A percentile compares a stretch with the other conserved stretches of the same genome.
phyloP scores from a whole-genome alignment of 2,329 filamentous ascomycete species.

The Paramyrothecium roridum region DNA sequence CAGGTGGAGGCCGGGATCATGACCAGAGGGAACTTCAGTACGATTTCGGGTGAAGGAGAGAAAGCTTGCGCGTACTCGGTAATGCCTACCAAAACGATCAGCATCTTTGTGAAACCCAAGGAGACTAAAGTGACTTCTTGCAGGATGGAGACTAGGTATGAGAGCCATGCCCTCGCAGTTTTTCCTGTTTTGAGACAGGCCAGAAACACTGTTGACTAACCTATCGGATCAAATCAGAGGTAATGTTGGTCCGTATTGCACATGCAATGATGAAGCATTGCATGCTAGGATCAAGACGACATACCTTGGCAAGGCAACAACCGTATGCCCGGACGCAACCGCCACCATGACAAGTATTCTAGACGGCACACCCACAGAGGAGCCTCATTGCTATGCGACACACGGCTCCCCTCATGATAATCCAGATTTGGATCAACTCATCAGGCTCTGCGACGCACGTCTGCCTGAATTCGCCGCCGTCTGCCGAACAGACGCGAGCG shows the following conservation, averaged over 20 bases:
- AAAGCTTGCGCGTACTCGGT: background rate
- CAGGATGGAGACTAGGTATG: background rate
- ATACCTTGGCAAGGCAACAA: constrained; percentile 4
- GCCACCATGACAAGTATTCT: background rate
- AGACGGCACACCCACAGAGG: background rate
- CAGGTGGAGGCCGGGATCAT: background rate
- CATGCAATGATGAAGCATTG: constrained; percentile 6
- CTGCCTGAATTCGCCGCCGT: background rate
- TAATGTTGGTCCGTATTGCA: constrained; percentile 3
- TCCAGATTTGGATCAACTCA: background rate
- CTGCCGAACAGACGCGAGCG: too few relatives aligned
- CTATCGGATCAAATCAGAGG: too few relatives aligned
- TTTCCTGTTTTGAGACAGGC: background rate
- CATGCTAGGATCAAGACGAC: constrained; percentile 5
- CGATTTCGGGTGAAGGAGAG: background rate
- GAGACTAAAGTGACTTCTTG: background rate
- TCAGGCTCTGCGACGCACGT: background rate
- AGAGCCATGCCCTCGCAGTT: background rate
- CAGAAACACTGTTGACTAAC: background rate
- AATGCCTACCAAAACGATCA: background rate
- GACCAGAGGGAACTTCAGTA: background rate
- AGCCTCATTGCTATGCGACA: background rate
- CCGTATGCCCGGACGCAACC: background rate
- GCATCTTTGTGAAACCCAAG: background rate
- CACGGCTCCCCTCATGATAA: background rate